These are phyloP conservation scores for Micromonas pusilla DNA, from an alignment of 139 green algal species.

Conservation along the genomic window DNA sequence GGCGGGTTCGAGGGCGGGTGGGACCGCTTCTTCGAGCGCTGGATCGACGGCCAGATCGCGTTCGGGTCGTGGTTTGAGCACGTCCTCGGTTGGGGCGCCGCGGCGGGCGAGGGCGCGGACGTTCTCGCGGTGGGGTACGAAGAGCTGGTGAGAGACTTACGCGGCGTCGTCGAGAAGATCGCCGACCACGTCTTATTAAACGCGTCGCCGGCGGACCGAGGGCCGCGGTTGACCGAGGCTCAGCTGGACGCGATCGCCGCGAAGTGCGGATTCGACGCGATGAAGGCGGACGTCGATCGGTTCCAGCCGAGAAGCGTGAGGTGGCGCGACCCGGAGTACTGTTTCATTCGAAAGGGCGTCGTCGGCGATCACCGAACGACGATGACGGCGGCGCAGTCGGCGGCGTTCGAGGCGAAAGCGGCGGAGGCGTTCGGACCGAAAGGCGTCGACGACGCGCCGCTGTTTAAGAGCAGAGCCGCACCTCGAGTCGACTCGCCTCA, in stretches of 20 bases:
- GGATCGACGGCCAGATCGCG: conserved; percentile 9
- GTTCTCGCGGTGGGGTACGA: conserved; percentile 22
- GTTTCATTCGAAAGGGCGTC: conserved; percentile 5
- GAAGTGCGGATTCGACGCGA: not conserved
- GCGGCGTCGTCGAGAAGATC: not conserved
- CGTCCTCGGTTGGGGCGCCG: not conserved
- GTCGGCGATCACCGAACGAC: not conserved
- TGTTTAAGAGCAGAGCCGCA: no score
- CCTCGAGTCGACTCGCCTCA: no score
- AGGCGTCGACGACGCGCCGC: no score
- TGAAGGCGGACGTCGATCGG: not conserved
- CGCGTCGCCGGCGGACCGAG: no score
- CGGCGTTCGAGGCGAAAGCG: not conserved
- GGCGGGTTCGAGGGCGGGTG: conserved; percentile 7
- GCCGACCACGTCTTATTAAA: not conserved
- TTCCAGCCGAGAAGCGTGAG: conserved; percentile 8
- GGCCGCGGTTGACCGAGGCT: not conserved
- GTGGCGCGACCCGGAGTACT: not conserved
- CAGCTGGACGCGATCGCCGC: not conserved
- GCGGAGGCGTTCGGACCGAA: not conserved
- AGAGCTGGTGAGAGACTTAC: not conserved
- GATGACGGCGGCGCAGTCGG: not conserved
- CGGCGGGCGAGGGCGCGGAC: not conserved
- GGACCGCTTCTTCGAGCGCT: conserved; percentile 5
- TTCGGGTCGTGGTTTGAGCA: conserved; percentile 4